Conservation (phyloP, 495 filamentous ascomycete species). For the Talaromyces ruber region DNA sequence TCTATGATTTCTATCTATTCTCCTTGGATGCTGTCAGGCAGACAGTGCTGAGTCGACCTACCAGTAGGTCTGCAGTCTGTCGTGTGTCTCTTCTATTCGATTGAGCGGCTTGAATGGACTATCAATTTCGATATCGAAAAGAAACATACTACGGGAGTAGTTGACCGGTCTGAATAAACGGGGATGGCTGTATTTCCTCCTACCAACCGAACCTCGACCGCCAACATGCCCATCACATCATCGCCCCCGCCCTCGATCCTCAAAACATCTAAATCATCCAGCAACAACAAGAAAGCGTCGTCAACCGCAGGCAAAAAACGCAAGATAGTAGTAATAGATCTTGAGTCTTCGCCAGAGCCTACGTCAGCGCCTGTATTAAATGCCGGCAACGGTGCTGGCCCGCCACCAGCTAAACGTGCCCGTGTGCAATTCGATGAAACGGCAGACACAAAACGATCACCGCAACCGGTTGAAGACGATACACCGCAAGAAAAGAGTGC, state of each 20-base stretch:
- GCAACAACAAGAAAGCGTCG: neutral
- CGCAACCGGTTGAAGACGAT: conserved; percentile 4
- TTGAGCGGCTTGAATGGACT: neutral
- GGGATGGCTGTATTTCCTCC: conserved; percentile 39
- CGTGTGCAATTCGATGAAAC: conserved; percentile 73
- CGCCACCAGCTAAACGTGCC: conserved; percentile 43
- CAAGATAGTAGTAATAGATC: conserved; percentile 33
- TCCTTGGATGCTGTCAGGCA: neutral
- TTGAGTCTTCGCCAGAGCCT: conserved; percentile 18
- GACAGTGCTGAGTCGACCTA: neutral
- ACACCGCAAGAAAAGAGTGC: conserved; percentile 44
- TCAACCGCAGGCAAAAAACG: conserved; percentile 21
- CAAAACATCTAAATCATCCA: conserved; percentile 25
- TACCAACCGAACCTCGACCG: conserved; percentile 19
- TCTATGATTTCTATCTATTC: neutral
- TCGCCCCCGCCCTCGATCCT: conserved; percentile 33
- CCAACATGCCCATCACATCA: conserved; percentile 20
- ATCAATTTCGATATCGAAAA: neutral
- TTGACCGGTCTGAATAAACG: neutral
- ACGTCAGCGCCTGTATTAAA: conserved; percentile 26
- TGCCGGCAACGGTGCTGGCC: conserved; percentile 29
- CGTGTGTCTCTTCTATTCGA: neutral
- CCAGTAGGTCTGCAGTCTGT: neutral
- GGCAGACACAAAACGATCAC: conserved; percentile 45
- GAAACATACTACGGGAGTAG: no score